Conservation (phyloP, 805 yeast genomes). For the Saccharomycopsis olivae region DNA sequence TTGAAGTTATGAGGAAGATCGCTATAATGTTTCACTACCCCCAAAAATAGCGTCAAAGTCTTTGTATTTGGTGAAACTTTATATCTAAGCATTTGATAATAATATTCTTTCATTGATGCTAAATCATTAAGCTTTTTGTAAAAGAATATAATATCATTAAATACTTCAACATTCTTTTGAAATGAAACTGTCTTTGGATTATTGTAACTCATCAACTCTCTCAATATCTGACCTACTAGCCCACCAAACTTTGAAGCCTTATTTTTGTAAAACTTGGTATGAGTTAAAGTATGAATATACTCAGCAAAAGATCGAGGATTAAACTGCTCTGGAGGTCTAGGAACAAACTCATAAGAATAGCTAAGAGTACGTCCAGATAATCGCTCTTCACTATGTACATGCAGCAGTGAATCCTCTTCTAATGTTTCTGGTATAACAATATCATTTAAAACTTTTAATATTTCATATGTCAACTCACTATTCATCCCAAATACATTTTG, state of each 20-base stretch:
- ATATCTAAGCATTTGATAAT: conserved; percentile 31
- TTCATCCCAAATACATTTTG: conserved; percentile 2
- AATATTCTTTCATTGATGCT: conserved; percentile 30
- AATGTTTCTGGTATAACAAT: conserved; percentile 4
- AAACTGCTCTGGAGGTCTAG: conserved; percentile 25
- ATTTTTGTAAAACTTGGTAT: conserved; percentile 27
- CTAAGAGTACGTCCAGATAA: not conserved
- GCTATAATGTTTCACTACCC: conserved; percentile 23
- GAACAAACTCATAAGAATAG: conserved; percentile 24
- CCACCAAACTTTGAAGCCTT: conserved; percentile 30
- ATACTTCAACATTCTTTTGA: conserved; percentile 24
- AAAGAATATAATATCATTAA: conserved; percentile 30
- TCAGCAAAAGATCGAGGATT: conserved; percentile 23
- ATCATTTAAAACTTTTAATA: conserved; percentile 10
- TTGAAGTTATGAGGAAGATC: conserved; percentile 22
- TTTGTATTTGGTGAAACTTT: conserved; percentile 26
- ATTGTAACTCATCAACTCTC: conserved; percentile 30
- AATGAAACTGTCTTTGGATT: conserved; percentile 25
- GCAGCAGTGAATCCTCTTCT: not conserved
- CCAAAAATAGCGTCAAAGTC: conserved; percentile 30
- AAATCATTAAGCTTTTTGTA: conserved; percentile 30
- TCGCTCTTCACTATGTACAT: not conserved
- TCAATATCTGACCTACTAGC: conserved; percentile 28
- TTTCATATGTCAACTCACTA: conserved; percentile 5
- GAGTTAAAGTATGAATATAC: conserved; percentile 29